Percentiles rank a stretch among this genome's conserved stretches.
Conservation (phyloP, 768 basidiomycete species). For the Gautieria morchelliformis region DNA sequence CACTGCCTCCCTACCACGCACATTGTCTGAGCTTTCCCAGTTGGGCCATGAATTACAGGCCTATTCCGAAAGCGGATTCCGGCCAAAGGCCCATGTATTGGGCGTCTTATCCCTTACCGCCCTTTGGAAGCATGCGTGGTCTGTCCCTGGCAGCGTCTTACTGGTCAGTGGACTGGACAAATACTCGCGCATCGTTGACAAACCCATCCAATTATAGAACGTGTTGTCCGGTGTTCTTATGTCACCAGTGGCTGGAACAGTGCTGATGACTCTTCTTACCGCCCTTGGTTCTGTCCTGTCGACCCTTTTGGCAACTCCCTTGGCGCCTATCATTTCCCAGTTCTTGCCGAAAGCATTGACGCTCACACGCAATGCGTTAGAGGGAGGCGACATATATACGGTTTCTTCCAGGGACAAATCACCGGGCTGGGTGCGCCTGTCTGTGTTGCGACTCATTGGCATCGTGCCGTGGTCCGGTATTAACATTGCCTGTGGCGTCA, state of each 20-base stretch:
- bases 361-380: constrained; percentile 73
- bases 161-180: constrained; percentile 46
- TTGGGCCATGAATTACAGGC: constrained; percentile 67
- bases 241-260: constrained; percentile 70
- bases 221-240: constrained; percentile 84
- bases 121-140: constrained; percentile 97
- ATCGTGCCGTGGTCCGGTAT: constrained; percentile 96
- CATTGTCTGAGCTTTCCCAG: constrained; percentile 63
- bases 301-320: constrained; percentile 69
- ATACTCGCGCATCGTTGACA: constrained; percentile 11
- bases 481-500: constrained; percentile 93
- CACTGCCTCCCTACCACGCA: constrained; percentile 67
- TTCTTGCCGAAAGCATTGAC: constrained; percentile 80
- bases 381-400: constrained; percentile 43
- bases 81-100: constrained; percentile 65
- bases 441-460: constrained; percentile 82
- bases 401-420: constrained; percentile 6
- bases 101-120: constrained; percentile 76
- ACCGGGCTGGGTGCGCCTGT: constrained; percentile 71
- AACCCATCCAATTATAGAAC: constrained; percentile 42
- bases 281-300: constrained; percentile 80
- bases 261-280: constrained; percentile 76
- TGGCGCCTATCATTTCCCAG: constrained; percentile 73
- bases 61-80: constrained; percentile 63
- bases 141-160: constrained; percentile 86